Percentiles rank a stretch among this genome's conserved stretches.
These are phyloP conservation scores for Monosporascus ibericus DNA, from an alignment of 2,329 filamentous ascomycete species.

Conservation along the genomic window DNA sequence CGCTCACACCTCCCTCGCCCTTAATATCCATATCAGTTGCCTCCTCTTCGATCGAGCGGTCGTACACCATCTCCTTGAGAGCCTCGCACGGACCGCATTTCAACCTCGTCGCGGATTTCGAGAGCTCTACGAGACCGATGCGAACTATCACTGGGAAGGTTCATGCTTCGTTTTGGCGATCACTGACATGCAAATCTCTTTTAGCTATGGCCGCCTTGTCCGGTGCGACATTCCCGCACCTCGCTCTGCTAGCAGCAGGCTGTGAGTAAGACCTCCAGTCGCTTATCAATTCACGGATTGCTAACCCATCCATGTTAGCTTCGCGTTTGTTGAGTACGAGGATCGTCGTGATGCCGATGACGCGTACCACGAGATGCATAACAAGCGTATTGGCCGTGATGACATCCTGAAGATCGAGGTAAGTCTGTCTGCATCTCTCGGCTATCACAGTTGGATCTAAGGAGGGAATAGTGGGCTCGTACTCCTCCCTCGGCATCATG, in stretches of 20 bases:
- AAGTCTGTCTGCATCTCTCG: constrained; percentile 23
- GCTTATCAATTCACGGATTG: background rate
- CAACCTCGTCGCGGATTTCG: constrained; percentile 25
- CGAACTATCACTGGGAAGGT: constrained; percentile 24
- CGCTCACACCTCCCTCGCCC: constrained; percentile 24
- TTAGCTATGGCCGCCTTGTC: constrained; percentile 92
- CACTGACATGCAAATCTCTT: constrained; percentile 35
- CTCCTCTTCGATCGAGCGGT: constrained; percentile 42
- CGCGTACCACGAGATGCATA: constrained; percentile 99
- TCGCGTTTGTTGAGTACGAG: constrained; percentile 99
- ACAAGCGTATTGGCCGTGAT: constrained; percentile 94
- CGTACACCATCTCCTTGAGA: constrained; percentile 27
- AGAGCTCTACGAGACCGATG: constrained; percentile 24
- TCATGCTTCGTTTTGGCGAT: constrained; percentile 19
- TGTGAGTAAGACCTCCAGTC: constrained; percentile 61
- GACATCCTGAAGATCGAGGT: constrained; percentile 98
- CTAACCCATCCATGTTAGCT: constrained; percentile 42
- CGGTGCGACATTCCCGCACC: constrained; percentile 98
- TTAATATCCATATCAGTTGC: constrained; percentile 27
- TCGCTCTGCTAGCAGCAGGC: constrained; percentile 83
- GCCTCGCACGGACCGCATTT: constrained; percentile 31
- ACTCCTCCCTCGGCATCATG: constrained; percentile 97
- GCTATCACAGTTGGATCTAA: constrained; percentile 9
- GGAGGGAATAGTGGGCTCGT: constrained; percentile 75
- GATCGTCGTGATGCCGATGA: constrained; percentile 97